phyloP scores from a whole-genome alignment of 2,329 filamentous ascomycete genomes.

The Nothophaeocryptopus gaeumannii region DNA sequence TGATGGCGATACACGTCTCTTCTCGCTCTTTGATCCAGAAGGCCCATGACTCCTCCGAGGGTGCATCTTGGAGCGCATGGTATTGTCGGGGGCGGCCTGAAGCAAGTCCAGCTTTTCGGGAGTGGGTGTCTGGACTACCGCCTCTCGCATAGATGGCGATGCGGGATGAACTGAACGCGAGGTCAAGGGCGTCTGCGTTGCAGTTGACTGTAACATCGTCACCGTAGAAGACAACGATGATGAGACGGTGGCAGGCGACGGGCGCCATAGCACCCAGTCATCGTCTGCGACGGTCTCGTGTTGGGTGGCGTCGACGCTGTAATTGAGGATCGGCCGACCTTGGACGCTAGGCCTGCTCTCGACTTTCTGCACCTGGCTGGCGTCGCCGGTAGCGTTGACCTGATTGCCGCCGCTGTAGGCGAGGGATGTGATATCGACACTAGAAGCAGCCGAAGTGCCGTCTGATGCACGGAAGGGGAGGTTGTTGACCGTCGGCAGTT shows the following conservation, averaged over 20 bases:
- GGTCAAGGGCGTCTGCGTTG: not conserved
- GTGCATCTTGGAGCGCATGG: slow-evolving; percentile 34
- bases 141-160: slow-evolving; percentile 16
- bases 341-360: too few species aligned
- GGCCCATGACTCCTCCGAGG: slow-evolving; percentile 19
- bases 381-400: too few species aligned
- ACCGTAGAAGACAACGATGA: slow-evolving; percentile 27
- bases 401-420: too few species aligned
- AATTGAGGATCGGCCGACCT: not conserved
- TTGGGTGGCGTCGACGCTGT: slow-evolving; percentile 19
- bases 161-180: too few species aligned
- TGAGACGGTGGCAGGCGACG: slow-evolving; percentile 20
- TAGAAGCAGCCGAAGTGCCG: too few species aligned
- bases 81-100: not conserved
- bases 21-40: slow-evolving; percentile 11
- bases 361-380: too few species aligned
- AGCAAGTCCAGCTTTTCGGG: slow-evolving; percentile 16
- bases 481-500: too few species aligned
- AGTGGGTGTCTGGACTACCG: not conserved
- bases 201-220: slow-evolving; percentile 22
- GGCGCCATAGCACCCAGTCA: slow-evolving; percentile 20
- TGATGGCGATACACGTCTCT: slow-evolving; percentile 58
- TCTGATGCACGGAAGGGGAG: too few species aligned
- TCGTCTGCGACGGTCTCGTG: slow-evolving; percentile 18
- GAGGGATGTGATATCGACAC: too few species aligned